phyloP scores from a whole-genome alignment of 331 rosid genomes.

The Acacia pycnantha region DNA sequence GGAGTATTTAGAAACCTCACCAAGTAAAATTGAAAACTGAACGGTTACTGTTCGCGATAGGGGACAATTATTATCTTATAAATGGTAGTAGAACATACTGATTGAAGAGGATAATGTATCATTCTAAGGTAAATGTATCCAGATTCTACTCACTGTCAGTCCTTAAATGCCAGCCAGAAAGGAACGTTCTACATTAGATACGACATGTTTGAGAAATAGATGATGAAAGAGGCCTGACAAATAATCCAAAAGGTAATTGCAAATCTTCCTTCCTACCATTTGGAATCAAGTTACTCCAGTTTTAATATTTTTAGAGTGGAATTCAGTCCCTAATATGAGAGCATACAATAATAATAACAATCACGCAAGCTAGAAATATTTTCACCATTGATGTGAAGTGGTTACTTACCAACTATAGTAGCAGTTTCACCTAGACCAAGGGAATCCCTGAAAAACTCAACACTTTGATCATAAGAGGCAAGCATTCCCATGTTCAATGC shows the following conservation, averaged over 20 bases:
- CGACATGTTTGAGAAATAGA: neutral
- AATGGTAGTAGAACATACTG: neutral
- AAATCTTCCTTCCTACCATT: neutral
- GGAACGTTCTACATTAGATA: neutral
- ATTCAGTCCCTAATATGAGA: neutral
- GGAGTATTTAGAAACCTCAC: neutral
- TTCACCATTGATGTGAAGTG: neutral
- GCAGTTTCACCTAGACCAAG: constrained; percentile 80
- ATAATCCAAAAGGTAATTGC: neutral
- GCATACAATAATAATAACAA: neutral
- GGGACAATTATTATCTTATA: neutral
- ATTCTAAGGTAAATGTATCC: neutral
- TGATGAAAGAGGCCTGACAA: neutral
- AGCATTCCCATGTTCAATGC: constrained; percentile 99
- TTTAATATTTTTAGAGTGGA: neutral
- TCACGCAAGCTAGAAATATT: neutral
- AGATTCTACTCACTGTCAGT: neutral
- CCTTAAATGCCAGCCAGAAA: neutral
- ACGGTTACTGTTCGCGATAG: neutral
- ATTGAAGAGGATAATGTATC: neutral
- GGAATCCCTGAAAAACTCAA: constrained; percentile 81
- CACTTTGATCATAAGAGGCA: constrained; percentile 94
- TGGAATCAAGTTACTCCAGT: neutral
- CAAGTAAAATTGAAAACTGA: neutral
- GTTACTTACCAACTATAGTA: constrained; percentile 62